Evolutionary conservation across 768 basidiomycete species (phyloP).

Genomic region (Amanita brunnescens): DNA sequence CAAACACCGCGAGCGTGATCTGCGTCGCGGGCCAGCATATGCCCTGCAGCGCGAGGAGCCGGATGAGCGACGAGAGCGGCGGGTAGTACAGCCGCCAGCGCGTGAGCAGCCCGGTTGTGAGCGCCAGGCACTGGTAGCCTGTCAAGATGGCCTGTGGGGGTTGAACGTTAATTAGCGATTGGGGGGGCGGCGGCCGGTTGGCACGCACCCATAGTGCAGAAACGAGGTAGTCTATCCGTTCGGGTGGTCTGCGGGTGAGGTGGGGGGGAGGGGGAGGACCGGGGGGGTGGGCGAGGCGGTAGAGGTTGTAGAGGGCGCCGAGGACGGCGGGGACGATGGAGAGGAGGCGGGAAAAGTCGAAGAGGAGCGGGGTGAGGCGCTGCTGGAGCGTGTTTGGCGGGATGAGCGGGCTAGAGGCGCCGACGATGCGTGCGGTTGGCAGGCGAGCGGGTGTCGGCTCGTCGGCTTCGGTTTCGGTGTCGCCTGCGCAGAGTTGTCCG

Average conservation of each 20-base stretch:
- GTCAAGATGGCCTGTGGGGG: slow-evolving; percentile 78
- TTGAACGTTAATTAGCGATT: no score
- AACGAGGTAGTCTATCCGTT: slow-evolving; percentile 56
- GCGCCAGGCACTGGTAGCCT: slow-evolving; percentile 78
- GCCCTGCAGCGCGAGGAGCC: slow-evolving; percentile 81
- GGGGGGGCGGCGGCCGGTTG: slow-evolving; percentile 25
- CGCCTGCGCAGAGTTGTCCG: slow-evolving; percentile 27
- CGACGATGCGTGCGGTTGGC: slow-evolving; percentile 46
- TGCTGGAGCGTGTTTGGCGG: slow-evolving; percentile 39
- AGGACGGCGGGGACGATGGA: slow-evolving; percentile 65
- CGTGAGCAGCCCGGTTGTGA: slow-evolving; percentile 82
- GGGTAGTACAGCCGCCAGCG: slow-evolving; percentile 92
- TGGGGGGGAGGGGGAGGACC: slow-evolving; percentile 30
- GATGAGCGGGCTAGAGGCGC: slow-evolving; percentile 34
- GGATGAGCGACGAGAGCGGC: slow-evolving; percentile 79
- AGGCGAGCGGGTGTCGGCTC: slow-evolving; percentile 37
- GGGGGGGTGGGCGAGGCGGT: slow-evolving; percentile 40
- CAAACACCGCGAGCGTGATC: slow-evolving; percentile 68
- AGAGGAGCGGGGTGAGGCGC: slow-evolving; percentile 49
- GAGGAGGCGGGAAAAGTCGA: slow-evolving; percentile 61
- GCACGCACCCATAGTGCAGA: slow-evolving; percentile 62
- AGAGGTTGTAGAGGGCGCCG: slow-evolving; percentile 56
- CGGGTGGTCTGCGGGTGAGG: slow-evolving; percentile 34
- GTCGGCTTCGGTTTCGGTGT: slow-evolving; percentile 74
- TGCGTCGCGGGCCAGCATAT: slow-evolving; percentile 97